phyloP scores from a whole-genome alignment of 1,139 yeast genomes.

The Taphrina pruni region DNA sequence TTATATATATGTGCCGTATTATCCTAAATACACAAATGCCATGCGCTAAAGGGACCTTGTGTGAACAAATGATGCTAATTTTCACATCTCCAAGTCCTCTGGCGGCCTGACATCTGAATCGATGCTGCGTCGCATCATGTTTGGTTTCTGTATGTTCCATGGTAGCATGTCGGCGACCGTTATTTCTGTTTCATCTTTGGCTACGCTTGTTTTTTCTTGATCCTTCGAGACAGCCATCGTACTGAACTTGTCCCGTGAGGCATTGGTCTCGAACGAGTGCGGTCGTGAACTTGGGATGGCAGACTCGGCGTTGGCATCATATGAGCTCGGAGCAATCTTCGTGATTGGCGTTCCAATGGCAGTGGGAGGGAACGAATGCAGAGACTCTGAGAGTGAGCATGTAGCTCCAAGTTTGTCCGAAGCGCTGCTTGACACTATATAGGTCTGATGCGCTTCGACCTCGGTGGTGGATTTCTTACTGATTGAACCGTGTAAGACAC shows the following conservation, averaged over 20 bases:
- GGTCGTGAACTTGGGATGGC: background rate
- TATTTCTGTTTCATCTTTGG: background rate
- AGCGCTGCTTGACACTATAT: background rate
- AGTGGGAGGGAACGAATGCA: no score
- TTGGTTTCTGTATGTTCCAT: background rate
- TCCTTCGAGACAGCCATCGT: background rate
- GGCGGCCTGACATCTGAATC: constrained; percentile 11
- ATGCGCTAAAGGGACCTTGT: no score
- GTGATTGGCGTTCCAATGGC: no score
- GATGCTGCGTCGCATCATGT: background rate
- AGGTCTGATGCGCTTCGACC: background rate
- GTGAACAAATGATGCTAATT: no score
- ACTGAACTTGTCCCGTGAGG: background rate
- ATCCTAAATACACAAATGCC: no score
- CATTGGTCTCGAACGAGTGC: background rate
- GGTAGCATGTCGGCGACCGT: constrained; percentile 8
- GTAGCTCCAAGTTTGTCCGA: background rate
- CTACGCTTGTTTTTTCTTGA: background rate
- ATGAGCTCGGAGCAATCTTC: background rate
- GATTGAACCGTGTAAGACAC: background rate
- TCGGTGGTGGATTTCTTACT: background rate
- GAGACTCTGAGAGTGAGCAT: background rate
- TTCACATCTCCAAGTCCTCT: background rate
- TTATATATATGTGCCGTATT: no score
- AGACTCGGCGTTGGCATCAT: background rate